Conservation (phyloP, 2,329 filamentous ascomycete species). For the Clarireedia sp. region DNA sequence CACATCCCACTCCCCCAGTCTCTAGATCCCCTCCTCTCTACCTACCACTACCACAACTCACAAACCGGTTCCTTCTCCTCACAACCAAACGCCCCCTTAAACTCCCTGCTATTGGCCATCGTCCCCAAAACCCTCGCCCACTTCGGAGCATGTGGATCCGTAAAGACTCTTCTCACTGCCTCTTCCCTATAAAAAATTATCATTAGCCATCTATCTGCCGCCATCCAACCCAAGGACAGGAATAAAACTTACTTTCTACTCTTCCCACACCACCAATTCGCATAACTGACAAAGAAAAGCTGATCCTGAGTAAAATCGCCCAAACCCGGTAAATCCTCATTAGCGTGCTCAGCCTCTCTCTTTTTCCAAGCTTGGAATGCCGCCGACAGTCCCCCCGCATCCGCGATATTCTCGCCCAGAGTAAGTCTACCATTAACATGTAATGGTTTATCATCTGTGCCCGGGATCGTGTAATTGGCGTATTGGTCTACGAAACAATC, state of each 20-base stretch:
- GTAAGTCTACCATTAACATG: conserved; percentile 57
- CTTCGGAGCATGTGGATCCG: conserved; percentile 58
- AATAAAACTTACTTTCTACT: conserved; percentile 34
- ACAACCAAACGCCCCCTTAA: conserved; percentile 60
- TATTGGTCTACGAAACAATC: conserved; percentile 65
- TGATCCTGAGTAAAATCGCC: conserved; percentile 57
- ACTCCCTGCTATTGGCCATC: conserved; percentile 59
- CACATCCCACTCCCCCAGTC: neutral
- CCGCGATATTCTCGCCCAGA: conserved; percentile 63
- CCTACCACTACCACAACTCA: conserved; percentile 51
- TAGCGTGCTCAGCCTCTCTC: conserved; percentile 41
- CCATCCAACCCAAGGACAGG: too few relatives aligned
- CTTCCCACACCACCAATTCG: conserved; percentile 61
- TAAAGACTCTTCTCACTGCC: conserved; percentile 49
- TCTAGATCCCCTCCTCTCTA: neutral
- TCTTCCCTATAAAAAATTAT: conserved; percentile 32
- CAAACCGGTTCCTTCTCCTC: conserved; percentile 57
- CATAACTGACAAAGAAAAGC: conserved; percentile 60
- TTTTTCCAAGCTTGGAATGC: conserved; percentile 60
- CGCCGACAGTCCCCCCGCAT: conserved; percentile 57
- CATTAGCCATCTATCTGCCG: too few relatives aligned
- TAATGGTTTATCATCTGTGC: conserved; percentile 46
- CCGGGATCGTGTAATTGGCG: conserved; percentile 48
- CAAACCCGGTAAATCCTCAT: conserved; percentile 47
- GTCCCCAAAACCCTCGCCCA: conserved; percentile 54